Base-by-base conservation (phyloP, 2,329 filamentous ascomycete species). In the Claviceps monticola region DNA sequence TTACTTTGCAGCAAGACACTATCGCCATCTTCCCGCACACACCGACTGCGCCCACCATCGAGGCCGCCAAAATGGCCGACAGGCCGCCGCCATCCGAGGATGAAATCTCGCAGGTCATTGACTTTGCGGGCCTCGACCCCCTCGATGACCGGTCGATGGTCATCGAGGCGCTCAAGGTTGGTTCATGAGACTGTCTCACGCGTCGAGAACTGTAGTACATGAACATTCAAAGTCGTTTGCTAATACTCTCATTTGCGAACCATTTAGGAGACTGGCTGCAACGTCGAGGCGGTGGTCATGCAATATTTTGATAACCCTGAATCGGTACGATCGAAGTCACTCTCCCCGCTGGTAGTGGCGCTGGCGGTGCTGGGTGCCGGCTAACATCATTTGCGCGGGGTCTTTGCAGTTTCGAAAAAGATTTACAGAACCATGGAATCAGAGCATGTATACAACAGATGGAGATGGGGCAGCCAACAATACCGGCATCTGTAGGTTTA, bases 401-500 rank as follows among this genome's bases (percentile, higher is more conserved):
- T 38, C 16, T 29, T 54, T 29, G 21, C 5, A 75, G 72, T 76
- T 76, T 53, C 67, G 64, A 44, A 62, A 64, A 50, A 70, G 74
- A 61, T 78, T 79, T 56, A 64, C 64, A 26, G 53, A 55, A n/a
- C 26, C 55, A 29, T 83, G 78, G 78, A 73, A 80, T 54, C 78
- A 83, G 50, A 65, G 61, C 34, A 68, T 71, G 44, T 83, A 80
- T 54, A 62, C 63, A 4, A 71, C 71, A 41, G 75, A 74, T 56
- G 70, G 77, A 50, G 76, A 82, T 49, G 76, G 76, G n/a, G 57
- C 56, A 2, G 49, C 58, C 14, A 70, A 72, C 43, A 67, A 64
- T 26, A 48, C 70, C 41, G 71, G 70, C 43, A 72, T 73, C 55
- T 70, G 75, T 77, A 60, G 57, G 71, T 46, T 45, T 23, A 23